Conservation (phyloP, 306 rosid species). For the Geum urbanum region DNA sequence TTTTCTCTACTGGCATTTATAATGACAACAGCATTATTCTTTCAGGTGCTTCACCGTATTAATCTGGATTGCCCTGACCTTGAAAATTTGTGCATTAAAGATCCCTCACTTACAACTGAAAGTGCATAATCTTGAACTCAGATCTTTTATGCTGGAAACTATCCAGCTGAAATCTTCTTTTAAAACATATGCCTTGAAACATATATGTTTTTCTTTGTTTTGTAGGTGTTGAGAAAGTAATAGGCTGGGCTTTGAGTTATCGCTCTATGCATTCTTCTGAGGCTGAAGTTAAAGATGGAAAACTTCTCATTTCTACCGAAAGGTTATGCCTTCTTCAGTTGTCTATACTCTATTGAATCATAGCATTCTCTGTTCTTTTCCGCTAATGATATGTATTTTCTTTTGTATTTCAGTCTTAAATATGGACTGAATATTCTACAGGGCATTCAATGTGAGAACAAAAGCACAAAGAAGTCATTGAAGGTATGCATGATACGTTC, state of each 20-base stretch:
- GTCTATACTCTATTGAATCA: background rate
- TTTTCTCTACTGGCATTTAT: constrained; percentile 14
- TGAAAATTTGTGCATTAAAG: constrained; percentile 65
- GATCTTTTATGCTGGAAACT: constrained; percentile 7
- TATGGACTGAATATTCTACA: constrained; percentile 68
- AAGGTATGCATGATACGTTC: constrained; percentile 46
- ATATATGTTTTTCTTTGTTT: background rate
- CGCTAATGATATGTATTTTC: constrained; percentile 21
- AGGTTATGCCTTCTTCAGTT: constrained; percentile 39
- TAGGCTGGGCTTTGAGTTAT: constrained; percentile 86
- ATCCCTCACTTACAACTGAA: constrained; percentile 71
- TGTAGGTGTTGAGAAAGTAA: constrained; percentile 72
- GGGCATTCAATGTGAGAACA: constrained; percentile 71
- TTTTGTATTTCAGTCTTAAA: constrained; percentile 56
- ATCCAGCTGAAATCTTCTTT: constrained; percentile 13
- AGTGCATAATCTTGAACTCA: constrained; percentile 36
- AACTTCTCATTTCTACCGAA: constrained; percentile 62
- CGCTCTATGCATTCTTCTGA: constrained; percentile 61
- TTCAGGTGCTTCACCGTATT: constrained; percentile 73
- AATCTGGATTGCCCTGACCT: constrained; percentile 83
- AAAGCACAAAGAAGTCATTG: constrained; percentile 64
- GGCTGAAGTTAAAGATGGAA: constrained; percentile 46
- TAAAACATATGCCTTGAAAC: constrained; percentile 1
- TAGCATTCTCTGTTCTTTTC: background rate
- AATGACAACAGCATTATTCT: constrained; percentile 17